Evolutionary conservation across 192 early-diverging fungal species (phyloP).

Genomic region (Gryganskiella cystojenkinii): DNA sequence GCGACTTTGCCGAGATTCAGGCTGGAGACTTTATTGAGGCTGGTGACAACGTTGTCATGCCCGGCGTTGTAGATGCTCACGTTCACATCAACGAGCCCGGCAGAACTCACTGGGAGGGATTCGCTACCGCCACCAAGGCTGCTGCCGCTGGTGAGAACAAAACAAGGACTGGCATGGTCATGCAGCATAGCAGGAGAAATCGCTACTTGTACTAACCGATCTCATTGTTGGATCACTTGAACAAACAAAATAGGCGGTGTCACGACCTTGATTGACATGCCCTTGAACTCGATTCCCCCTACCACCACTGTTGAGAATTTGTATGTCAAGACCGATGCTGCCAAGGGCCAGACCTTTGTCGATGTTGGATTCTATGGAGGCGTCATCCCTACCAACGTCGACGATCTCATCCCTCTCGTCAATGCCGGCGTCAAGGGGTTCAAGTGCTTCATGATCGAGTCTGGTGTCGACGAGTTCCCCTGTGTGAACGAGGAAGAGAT

Average conservation of each 20-base stretch:
- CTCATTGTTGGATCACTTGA: no score
- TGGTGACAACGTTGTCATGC: slow-evolving; percentile 71
- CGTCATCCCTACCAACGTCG: slow-evolving; percentile 77
- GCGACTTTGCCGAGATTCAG: slow-evolving; percentile 48
- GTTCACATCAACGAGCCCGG: slow-evolving; percentile 89
- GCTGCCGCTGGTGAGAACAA: slow-evolving; percentile 73
- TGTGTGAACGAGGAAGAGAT: slow-evolving; percentile 78
- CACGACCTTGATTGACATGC: slow-evolving; percentile 87
- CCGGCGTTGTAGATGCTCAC: slow-evolving; percentile 82
- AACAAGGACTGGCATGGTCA: background rate
- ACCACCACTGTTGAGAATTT: slow-evolving; percentile 79
- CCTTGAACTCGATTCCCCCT: slow-evolving; percentile 88
- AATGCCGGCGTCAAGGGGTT: slow-evolving; percentile 80
- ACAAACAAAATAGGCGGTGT: slow-evolving; percentile 64
- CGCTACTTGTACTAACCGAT: no score
- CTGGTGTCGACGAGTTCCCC: slow-evolving; percentile 88
- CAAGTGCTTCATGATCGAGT: slow-evolving; percentile 88
- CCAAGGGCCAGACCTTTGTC: slow-evolving; percentile 76
- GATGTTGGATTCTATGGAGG: slow-evolving; percentile 87
- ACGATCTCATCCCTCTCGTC: slow-evolving; percentile 73
- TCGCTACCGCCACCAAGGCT: slow-evolving; percentile 80
- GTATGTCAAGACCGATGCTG: slow-evolving; percentile 71
- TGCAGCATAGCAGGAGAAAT: no score
- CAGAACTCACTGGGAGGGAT: slow-evolving; percentile 88
- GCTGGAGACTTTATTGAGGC: slow-evolving; percentile 61